Conservation (phyloP, 495 filamentous ascomycete species). For the Melanomma pulvis-pyrius region DNA sequence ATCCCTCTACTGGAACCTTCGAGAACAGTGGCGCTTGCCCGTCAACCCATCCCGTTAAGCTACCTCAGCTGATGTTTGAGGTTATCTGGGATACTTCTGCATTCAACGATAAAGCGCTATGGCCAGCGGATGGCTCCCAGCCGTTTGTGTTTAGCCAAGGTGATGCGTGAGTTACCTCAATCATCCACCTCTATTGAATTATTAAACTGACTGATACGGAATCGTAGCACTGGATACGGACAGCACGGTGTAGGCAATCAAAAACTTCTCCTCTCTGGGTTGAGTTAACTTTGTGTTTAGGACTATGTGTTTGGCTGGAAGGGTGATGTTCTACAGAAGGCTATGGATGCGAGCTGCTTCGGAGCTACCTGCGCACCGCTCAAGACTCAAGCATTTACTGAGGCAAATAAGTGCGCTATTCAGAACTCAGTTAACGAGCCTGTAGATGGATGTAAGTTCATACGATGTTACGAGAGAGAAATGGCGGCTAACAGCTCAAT, state of each 20-base stretch:
- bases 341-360: conserved; percentile 35
- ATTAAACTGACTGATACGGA: neutral
- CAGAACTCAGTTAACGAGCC: conserved; percentile 1
- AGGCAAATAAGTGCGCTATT: conserved; percentile 2
- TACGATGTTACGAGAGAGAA: neutral
- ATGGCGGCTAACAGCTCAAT: neutral
- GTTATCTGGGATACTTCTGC: conserved; percentile 29
- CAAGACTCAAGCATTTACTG: conserved; percentile 14
- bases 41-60: conserved; percentile 33
- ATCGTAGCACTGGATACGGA: conserved; percentile 21
- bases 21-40: conserved; percentile 23
- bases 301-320: conserved; percentile 33
- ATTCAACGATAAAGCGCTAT: conserved; percentile 30
- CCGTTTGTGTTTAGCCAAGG: conserved; percentile 27
- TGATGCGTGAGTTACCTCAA: conserved; percentile 1
- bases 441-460: neutral
- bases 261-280: neutral
- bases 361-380: conserved; percentile 13
- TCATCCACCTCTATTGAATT: neutral
- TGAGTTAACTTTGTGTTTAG: neutral
- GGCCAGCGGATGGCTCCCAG: conserved; percentile 28
- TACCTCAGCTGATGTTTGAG: conserved; percentile 35
- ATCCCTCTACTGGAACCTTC: conserved; percentile 14
- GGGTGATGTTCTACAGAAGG: conserved; percentile 22
- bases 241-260: conserved; percentile 17